phyloP scores from a whole-genome alignment of 1,284 basidiomycete species.

The Coniophora puteana region DNA sequence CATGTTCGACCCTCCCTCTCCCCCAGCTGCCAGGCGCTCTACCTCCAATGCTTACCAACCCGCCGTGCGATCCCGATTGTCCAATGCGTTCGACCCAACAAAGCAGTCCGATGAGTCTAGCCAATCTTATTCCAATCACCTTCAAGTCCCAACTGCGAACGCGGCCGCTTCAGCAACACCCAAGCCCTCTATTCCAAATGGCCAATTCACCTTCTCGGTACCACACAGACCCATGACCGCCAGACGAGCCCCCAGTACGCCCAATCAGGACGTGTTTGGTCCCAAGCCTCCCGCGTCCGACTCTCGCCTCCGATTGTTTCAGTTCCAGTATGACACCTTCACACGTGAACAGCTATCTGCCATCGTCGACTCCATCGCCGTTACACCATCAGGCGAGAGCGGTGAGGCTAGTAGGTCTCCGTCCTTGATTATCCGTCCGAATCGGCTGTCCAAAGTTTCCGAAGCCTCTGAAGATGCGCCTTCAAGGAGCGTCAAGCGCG shows the following conservation, averaged over 20 bases:
- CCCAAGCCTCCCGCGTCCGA: constrained; percentile 51
- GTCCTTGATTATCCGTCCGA: constrained; percentile 31
- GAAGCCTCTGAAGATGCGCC: constrained; percentile 39
- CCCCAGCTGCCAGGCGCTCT: constrained; percentile 47
- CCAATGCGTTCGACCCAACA: constrained; percentile 26
- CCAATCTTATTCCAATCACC: too few relatives aligned
- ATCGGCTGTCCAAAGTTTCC: constrained; percentile 42
- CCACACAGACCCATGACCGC: constrained; percentile 43
- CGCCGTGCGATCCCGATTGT: constrained; percentile 32
- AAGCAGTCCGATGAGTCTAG: too few relatives aligned
- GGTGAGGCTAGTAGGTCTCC: constrained; percentile 38
- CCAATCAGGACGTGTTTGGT: constrained; percentile 35
- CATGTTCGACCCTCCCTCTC: constrained; percentile 90
- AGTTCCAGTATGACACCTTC: constrained; percentile 91
- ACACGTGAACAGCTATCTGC: constrained; percentile 90
- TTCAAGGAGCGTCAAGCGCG: constrained; percentile 68
- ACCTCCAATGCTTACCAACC: too few relatives aligned
- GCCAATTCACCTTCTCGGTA: constrained; percentile 75
- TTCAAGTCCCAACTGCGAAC: too few relatives aligned
- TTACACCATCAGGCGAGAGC: constrained; percentile 60
- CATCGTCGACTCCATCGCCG: constrained; percentile 85
- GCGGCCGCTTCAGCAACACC: too few relatives aligned
- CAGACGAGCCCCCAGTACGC: constrained; percentile 48
- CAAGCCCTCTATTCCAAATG: constrained; percentile 39
- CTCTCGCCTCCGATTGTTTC: constrained; percentile 80